Evolutionary conservation across 2,329 filamentous ascomycete genomes (phyloP), one percentile per base, ranked within the genome.

Genomic region (Microsporum ferrugineum): DNA sequence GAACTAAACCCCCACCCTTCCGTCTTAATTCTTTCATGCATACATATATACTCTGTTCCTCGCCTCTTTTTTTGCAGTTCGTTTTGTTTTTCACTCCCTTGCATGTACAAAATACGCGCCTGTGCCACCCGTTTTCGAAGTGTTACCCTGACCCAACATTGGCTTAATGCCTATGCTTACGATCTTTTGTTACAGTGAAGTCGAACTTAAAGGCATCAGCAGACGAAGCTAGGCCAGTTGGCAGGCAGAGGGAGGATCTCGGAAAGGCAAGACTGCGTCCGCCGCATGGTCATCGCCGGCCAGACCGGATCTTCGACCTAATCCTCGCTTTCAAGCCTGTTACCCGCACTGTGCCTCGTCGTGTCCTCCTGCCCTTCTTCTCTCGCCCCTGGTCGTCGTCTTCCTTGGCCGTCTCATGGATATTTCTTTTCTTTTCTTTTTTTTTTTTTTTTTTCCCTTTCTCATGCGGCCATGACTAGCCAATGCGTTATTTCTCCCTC

Each of bases 191-290:
- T 43, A 60, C 67, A 88, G 86, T 73, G 85, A 88, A 66, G 85
- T 89, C 66, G 78, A 87, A 74, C 82, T 89, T 66, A 84, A 87
- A 76, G 79, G 76, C 57, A 83, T 88, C 77, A 80, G 82, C 72
- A 72, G 47, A 34, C 47, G 47, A 27, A 53, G 29, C 47, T 53
- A 27, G 33, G 47, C 47, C 47, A 53, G 72, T 69, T 79, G 79
- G 72, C 74, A 66, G 61, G 72, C 71, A 62, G 72, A 65, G 33
- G 55, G 47, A 60, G 33, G 60, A 64, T 33, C 14, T 45, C 23
- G 27, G 53, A 12, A 53, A 10, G 53, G 23, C 38, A 38, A 23
- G n/a, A 39, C 55, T 38, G 55, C 55, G n/a, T 57, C 33, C 55
- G 55, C 23, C 55, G 47, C 47, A 53, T 29, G 47, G 47, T 53